Evolutionary conservation across 2,329 filamentous ascomycete species (phyloP).

Genomic region (Ophiostoma triangulosporum): DNA sequence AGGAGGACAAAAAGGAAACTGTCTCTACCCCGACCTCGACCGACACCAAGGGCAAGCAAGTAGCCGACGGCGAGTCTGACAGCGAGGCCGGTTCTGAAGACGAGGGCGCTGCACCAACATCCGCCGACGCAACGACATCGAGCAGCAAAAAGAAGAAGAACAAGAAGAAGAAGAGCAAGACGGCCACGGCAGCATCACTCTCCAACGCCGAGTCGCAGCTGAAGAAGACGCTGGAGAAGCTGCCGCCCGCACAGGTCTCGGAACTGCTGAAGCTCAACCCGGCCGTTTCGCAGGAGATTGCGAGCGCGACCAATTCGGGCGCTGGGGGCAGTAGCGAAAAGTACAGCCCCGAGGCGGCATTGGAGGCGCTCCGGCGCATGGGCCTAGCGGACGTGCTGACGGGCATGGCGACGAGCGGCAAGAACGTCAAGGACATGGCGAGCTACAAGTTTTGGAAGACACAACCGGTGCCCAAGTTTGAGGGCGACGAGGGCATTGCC

Average conservation of each 20-base stretch:
- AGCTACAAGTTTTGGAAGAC: constrained; percentile 99
- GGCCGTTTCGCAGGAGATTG: constrained; percentile 50
- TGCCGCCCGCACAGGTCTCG: constrained; percentile 43
- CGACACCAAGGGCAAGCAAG: constrained; percentile 30
- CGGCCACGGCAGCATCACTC: constrained; percentile 21
- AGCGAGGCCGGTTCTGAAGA: constrained; percentile 31
- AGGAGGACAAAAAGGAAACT: background rate
- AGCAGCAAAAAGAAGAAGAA: constrained; percentile 52
- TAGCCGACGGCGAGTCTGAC: constrained; percentile 30
- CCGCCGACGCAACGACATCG: background rate
- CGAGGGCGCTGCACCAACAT: constrained; percentile 12
- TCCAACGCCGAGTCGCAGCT: constrained; percentile 26
- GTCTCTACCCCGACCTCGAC: constrained; percentile 15
- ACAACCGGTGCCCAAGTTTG: constrained; percentile 84
- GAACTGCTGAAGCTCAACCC: constrained; percentile 61
- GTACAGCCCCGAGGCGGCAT: constrained; percentile 26
- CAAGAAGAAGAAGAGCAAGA: constrained; percentile 48
- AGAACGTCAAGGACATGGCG: constrained; percentile 92
- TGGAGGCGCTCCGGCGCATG: constrained; percentile 46
- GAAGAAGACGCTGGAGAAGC: constrained; percentile 37
- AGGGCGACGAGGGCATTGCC: constrained; percentile 24
- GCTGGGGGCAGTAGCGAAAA: constrained; percentile 4
- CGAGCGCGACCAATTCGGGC: constrained; percentile 14
- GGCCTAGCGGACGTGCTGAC: constrained; percentile 61
- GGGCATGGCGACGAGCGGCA: constrained; percentile 60